Conservation (phyloP, 768 basidiomycete species). For the Leccinum variicolor region DNA sequence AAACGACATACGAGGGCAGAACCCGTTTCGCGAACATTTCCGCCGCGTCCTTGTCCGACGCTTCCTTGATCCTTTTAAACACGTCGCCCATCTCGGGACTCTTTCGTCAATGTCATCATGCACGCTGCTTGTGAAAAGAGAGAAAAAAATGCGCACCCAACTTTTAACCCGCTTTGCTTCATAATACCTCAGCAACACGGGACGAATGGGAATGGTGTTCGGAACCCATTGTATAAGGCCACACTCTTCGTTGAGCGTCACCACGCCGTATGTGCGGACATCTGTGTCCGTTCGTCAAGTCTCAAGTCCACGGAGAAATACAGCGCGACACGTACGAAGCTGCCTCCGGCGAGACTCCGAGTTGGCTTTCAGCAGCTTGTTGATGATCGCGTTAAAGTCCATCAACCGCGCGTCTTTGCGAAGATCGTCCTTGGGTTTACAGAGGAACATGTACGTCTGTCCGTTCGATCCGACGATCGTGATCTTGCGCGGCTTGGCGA, state of each 20-base stretch:
- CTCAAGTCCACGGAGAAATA: neutral
- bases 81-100: slow-evolving; percentile 40
- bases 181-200: slow-evolving; percentile 69
- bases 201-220: slow-evolving; percentile 81
- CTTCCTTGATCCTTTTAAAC: slow-evolving; percentile 51
- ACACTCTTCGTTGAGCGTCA: slow-evolving; percentile 95
- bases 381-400: slow-evolving; percentile 98
- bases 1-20: slow-evolving; percentile 48
- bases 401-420: slow-evolving; percentile 96
- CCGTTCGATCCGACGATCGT: slow-evolving; percentile 82
- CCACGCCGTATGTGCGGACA: slow-evolving; percentile 97
- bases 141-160: slow-evolving; percentile 41
- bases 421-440: slow-evolving; percentile 96
- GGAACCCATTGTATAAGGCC: slow-evolving; percentile 99
- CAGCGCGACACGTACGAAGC: slow-evolving; percentile 60
- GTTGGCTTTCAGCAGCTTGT: slow-evolving; percentile 90
- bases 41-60: slow-evolving; percentile 46
- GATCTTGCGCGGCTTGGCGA: slow-evolving; percentile 90
- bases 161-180: slow-evolving; percentile 42
- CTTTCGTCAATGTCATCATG: slow-evolving; percentile 30
- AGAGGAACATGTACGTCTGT: slow-evolving; percentile 83
- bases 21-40: slow-evolving; percentile 52
- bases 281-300: slow-evolving; percentile 35
- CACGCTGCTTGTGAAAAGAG: neutral
- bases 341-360: slow-evolving; percentile 90